Conservation (phyloP, 192 early-diverging fungal species). For the Coemansia sp. region DNA sequence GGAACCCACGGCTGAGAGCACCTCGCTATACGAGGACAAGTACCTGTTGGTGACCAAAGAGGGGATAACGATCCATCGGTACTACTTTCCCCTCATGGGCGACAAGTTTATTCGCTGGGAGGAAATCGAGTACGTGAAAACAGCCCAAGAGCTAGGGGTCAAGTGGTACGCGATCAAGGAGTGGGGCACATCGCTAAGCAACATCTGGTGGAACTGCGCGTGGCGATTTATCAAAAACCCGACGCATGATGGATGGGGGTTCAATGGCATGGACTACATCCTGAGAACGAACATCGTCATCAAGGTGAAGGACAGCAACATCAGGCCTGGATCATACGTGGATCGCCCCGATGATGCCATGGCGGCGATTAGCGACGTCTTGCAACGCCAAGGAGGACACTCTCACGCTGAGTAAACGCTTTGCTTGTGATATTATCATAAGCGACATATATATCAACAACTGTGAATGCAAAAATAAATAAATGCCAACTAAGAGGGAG, state of each 20-base stretch:
- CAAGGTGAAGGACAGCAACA: constrained; percentile 9
- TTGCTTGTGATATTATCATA: neutral
- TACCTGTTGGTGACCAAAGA: constrained; percentile 3
- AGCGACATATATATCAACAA: too few species aligned
- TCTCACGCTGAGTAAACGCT: constrained; percentile 12
- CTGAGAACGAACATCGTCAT: constrained; percentile 15
- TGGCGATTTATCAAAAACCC: neutral
- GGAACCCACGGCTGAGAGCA: neutral
- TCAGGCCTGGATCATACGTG: constrained; percentile 19
- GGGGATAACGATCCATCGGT: constrained; percentile 17
- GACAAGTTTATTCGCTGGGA: constrained; percentile 14
- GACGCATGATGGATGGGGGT: neutral
- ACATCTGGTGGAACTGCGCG: constrained; percentile 35
- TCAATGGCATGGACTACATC: constrained; percentile 13
- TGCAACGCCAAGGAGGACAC: constrained; percentile 4
- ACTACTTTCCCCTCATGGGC: constrained; percentile 19
- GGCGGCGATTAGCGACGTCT: constrained; percentile 8
- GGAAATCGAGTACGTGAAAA: constrained; percentile 15
- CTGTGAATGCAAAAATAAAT: neutral
- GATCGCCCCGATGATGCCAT: constrained; percentile 14
- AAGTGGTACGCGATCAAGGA: constrained; percentile 17
- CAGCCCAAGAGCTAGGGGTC: constrained; percentile 13
- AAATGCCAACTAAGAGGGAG: neutral
- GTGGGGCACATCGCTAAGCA: constrained; percentile 14
- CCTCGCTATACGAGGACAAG: constrained; percentile 17